Percentiles rank a stretch among this genome's conserved stretches.
Evolutionary conservation across 2,329 filamentous ascomycete species (phyloP).

Genomic region (Apiospora marii): DNA sequence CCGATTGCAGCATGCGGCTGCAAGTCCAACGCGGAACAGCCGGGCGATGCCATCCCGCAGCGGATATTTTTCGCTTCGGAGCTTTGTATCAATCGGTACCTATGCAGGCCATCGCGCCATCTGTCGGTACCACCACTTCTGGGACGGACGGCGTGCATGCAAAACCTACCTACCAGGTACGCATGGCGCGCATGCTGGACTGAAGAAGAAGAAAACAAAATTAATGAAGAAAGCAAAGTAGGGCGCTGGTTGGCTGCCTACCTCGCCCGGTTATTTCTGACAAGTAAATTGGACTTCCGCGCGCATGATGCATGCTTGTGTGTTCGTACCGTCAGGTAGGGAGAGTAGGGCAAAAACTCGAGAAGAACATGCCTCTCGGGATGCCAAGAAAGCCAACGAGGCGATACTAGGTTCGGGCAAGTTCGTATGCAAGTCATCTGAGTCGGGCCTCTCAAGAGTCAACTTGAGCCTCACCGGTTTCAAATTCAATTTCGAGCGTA

Average conservation of each 20-base stretch:
- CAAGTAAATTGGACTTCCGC: background rate
- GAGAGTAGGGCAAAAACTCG: background rate
- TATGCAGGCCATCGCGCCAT: constrained; percentile 15
- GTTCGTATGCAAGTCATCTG: constrained; percentile 17
- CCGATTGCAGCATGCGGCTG: constrained; percentile 22
- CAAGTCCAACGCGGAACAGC: constrained; percentile 16
- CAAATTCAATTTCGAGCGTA: background rate
- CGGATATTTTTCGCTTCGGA: constrained; percentile 15
- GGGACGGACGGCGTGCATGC: background rate
- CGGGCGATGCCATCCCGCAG: constrained; percentile 21
- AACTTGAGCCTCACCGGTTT: constrained; percentile 19
- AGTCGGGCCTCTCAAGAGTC: constrained; percentile 16
- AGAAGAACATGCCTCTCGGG: background rate
- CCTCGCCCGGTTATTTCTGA: background rate
- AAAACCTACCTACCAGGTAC: background rate
- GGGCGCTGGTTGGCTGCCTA: background rate
- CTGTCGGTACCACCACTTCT: constrained; percentile 8
- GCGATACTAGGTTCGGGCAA: constrained; percentile 7
- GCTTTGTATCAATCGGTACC: constrained; percentile 18
- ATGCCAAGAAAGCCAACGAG: background rate
- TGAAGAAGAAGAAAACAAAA: background rate
- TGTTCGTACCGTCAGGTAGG: background rate
- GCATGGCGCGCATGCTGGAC: background rate
- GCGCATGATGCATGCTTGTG: constrained; percentile 5
- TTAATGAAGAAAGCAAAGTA: background rate